phyloP scores from a whole-genome alignment of 1,139 yeast species.

The Sugiyamaella paludigena region DNA sequence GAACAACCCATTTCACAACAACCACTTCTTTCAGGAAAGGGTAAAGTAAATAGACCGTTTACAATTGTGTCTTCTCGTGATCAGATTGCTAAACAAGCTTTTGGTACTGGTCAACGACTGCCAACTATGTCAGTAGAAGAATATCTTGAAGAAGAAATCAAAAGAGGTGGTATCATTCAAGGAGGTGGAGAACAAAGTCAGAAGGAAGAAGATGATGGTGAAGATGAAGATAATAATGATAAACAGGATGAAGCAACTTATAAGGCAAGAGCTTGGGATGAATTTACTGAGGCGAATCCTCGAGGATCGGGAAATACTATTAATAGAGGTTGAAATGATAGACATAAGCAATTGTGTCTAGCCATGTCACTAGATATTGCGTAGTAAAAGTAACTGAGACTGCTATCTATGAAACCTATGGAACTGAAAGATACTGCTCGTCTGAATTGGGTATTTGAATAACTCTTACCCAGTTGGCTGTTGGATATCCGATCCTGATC shows the following conservation, averaged over 20 bases:
- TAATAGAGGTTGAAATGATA: slow-evolving; percentile 69
- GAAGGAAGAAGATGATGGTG: slow-evolving; percentile 37
- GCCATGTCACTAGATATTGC: no score
- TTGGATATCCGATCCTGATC: no score
- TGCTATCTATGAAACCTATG: no score
- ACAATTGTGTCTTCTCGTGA: slow-evolving; percentile 63
- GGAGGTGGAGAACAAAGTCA: slow-evolving; percentile 45
- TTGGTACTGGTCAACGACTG: slow-evolving; percentile 87
- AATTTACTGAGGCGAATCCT: slow-evolving; percentile 81
- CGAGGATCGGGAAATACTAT: slow-evolving; percentile 78
- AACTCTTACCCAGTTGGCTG: no score
- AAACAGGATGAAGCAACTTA: slow-evolving; percentile 55
- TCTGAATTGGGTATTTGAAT: no score
- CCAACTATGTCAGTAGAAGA: slow-evolving; percentile 97
- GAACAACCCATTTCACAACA: slow-evolving; percentile 15
- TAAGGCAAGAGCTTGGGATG: slow-evolving; percentile 84
- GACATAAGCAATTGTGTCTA: no score
- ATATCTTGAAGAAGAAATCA: slow-evolving; percentile 77
- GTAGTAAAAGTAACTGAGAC: no score
- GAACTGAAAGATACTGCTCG: no score
- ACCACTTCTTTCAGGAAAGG: slow-evolving; percentile 35
- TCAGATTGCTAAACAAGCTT: slow-evolving; percentile 60
- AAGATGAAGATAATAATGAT: slow-evolving; percentile 54
- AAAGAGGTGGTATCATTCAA: slow-evolving; percentile 71
- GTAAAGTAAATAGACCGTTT: slow-evolving; percentile 81